Evolutionary conservation across 257 asterid genomes (phyloP).

Genomic region (Ilex aquifolium): DNA sequence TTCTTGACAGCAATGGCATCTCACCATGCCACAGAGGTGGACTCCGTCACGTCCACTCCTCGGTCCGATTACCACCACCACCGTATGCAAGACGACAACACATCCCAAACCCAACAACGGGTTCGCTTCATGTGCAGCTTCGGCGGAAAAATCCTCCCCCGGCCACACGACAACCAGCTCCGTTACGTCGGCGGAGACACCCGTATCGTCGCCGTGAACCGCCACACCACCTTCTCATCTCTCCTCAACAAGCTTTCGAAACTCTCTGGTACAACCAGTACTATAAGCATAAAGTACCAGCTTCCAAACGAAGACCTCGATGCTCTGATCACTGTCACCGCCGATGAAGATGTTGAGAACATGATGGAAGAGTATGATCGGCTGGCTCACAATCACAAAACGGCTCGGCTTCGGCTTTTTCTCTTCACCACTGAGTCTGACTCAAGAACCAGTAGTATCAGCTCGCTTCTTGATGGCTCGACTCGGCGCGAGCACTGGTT

Average conservation of each 20-base stretch:
- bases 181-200: conserved; percentile 69
- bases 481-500: conserved; percentile 85
- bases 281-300: conserved; percentile 70
- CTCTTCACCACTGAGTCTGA: conserved; percentile 45
- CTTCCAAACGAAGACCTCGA: conserved; percentile 92
- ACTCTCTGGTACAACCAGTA: conserved; percentile 45
- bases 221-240: conserved; percentile 50
- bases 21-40: conserved; percentile 40
- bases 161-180: conserved; percentile 65
- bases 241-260: conserved; percentile 63
- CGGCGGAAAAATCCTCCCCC: conserved; percentile 51
- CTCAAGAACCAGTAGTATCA: conserved; percentile 55
- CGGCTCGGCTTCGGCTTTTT: conserved; percentile 71
- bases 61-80: conserved; percentile 47
- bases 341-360: conserved; percentile 82
- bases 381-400: conserved; percentile 41
- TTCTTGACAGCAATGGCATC: conserved; percentile 38
- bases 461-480: conserved; percentile 86
- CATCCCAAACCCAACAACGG: conserved; percentile 27
- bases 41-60: conserved; percentile 71
- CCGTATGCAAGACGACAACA: conserved; percentile 32
- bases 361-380: conserved; percentile 97
- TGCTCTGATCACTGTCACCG: conserved; percentile 67
- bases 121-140: conserved; percentile 86
- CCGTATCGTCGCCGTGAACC: conserved; percentile 61